Conservation (phyloP, 768 basidiomycete genomes). For the Steccherinum ochraceum region DNA sequence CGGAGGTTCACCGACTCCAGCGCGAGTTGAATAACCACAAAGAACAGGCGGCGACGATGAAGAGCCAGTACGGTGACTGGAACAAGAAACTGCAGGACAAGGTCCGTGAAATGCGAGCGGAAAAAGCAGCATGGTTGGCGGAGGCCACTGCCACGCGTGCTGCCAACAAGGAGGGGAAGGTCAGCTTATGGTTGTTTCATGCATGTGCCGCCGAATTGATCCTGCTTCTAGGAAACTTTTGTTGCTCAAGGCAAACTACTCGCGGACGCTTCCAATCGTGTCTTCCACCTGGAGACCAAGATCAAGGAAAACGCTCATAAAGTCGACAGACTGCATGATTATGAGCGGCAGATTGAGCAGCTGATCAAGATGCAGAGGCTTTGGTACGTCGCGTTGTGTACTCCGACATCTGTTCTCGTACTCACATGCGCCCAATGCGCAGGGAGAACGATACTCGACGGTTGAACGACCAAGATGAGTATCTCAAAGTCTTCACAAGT, state of each 20-base stretch:
- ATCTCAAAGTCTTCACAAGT: slow-evolving; percentile 49
- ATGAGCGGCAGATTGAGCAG: slow-evolving; percentile 84
- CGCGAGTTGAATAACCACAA: slow-evolving; percentile 68
- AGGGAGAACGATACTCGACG: slow-evolving; percentile 75
- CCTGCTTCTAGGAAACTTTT: slow-evolving; percentile 49
- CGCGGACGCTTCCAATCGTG: slow-evolving; percentile 59
- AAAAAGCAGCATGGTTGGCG: slow-evolving; percentile 69
- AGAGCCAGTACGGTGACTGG: slow-evolving; percentile 80
- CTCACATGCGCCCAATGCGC: background rate
- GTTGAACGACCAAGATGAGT: slow-evolving; percentile 57
- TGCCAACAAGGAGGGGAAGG: slow-evolving; percentile 66
- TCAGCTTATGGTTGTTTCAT: slow-evolving; percentile 24
- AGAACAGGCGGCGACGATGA: slow-evolving; percentile 62
- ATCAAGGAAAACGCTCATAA: slow-evolving; percentile 77
- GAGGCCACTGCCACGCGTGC: slow-evolving; percentile 66
- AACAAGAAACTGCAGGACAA: slow-evolving; percentile 76
- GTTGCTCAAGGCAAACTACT: slow-evolving; percentile 63
- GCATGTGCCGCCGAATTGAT: background rate
- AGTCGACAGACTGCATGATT: slow-evolving; percentile 73
- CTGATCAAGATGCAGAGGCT: slow-evolving; percentile 67
- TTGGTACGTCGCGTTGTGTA: slow-evolving; percentile 46
- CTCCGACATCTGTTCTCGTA: background rate
- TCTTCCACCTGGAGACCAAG: slow-evolving; percentile 69
- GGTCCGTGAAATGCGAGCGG: slow-evolving; percentile 66
- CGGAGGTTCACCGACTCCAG: slow-evolving; percentile 60